Conservation (phyloP, 805 yeast species). For the Monosporozyma yasuniensis region DNA sequence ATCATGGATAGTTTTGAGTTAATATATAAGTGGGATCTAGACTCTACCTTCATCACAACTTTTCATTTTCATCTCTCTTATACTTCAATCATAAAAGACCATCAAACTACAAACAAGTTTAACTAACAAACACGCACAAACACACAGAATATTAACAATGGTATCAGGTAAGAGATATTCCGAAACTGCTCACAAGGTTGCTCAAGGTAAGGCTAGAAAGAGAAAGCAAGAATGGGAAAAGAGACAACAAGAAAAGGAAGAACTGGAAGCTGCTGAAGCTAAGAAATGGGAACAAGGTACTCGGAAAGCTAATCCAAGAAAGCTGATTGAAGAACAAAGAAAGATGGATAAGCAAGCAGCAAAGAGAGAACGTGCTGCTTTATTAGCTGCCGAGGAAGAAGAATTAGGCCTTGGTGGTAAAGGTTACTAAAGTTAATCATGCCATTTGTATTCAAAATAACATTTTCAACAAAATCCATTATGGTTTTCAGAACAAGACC, state of each 20-base stretch:
- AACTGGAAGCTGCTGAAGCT: constrained; percentile 18
- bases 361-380: constrained; percentile 20
- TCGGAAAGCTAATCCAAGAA: constrained; percentile 14
- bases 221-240: constrained; percentile 20
- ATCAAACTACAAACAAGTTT: not conserved
- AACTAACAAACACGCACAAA: not conserved
- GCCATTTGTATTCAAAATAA: too few species aligned
- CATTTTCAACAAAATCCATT: not conserved
- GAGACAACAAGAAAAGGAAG: constrained; percentile 12
- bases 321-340: constrained; percentile 13
- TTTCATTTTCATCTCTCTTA: not conserved
- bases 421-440: constrained; percentile 5
- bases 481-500: not conserved
- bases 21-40: not conserved
- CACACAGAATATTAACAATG: constrained; percentile 7
- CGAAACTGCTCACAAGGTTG: constrained; percentile 24
- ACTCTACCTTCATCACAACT: not conserved
- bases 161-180: constrained; percentile 24
- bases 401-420: constrained; percentile 14
- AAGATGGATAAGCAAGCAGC: constrained; percentile 15
- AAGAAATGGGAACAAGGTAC: constrained; percentile 23
- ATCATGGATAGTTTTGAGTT: too few species aligned
- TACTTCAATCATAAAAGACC: not conserved
- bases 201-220: constrained; percentile 25
- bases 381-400: constrained; percentile 23